Conservation (phyloP, 164 flowering plant genomes). For the Vitis riparia region DNA sequence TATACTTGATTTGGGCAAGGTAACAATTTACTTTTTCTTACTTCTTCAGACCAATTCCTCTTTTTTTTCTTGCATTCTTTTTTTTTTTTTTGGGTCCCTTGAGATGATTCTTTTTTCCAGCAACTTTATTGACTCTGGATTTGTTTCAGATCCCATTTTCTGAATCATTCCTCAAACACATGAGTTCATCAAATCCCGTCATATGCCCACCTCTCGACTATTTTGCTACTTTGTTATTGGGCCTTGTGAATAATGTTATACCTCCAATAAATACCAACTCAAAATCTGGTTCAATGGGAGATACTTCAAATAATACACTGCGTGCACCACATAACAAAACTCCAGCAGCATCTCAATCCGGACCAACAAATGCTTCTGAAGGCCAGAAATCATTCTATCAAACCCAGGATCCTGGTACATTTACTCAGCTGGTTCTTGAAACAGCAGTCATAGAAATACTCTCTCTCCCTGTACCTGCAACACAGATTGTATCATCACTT, state of each 20-base stretch:
- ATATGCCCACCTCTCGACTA: conserved; percentile 87
- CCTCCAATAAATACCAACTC: conserved; percentile 71
- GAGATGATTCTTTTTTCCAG: not conserved
- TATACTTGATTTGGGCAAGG: conserved; percentile 88
- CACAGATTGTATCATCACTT: conserved; percentile 83
- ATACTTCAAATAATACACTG: conserved; percentile 38
- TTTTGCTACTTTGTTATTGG: conserved; percentile 76
- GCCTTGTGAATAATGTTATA: conserved; percentile 87
- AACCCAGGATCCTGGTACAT: conserved; percentile 94
- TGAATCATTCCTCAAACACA: conserved; percentile 86
- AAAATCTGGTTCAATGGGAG: conserved; percentile 59
- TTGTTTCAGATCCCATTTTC: conserved; percentile 86
- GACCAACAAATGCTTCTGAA: conserved; percentile 53
- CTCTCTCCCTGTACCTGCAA: conserved; percentile 84
- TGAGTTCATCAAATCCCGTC: conserved; percentile 68
- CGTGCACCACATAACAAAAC: conserved; percentile 56
- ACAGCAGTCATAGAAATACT: conserved; percentile 92
- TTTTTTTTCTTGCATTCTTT: not conserved
- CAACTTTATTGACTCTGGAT: conserved; percentile 5
- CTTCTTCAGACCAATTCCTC: not conserved
- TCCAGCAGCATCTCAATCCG: conserved; percentile 55
- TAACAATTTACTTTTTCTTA: conserved; percentile 21
- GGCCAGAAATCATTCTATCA: conserved; percentile 89
- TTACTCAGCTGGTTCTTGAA: conserved; percentile 94
- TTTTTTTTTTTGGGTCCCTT: not conserved